Evolutionary conservation across 768 basidiomycete species (phyloP), one percentile per base, ranked within the genome.

Genomic region (Rhodotorula taiwanensis): DNA sequence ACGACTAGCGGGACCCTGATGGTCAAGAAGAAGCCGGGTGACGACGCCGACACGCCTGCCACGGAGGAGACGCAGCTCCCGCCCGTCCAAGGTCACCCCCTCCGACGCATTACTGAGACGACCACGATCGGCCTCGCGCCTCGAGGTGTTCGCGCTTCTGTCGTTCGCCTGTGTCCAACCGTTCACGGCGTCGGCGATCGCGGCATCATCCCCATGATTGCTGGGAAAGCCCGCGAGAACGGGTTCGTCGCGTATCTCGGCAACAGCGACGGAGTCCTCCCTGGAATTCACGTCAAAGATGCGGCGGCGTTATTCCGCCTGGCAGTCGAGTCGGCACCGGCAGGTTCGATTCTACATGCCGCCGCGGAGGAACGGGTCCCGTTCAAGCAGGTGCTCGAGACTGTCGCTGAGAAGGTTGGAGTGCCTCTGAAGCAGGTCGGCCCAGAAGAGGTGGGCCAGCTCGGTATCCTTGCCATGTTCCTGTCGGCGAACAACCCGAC

Each of bases 251-350:
- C 58, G 5, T 55, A 39, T 39, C n/a, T 47, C 48, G 39, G 55
- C 54, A 47, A 65, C 2, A 62, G 65, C 18, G 21, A 44, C 6
- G 59, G 60, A 34, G 18, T 31, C 30, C 73, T 73, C 73, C 58
- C 70, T 0, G 58, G 66, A 3, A 68, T 71, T 7, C 66, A 73
- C 60, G 63, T 66, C 48, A 39, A 64, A 27, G 74, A 75, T 55
- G 72, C 69, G 8, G 73, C 71, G 0, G 45, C 13, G 4, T 42
- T 72, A 4, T 74, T 64, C 53, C 58, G 69, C 33, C 59, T 72
- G 11, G 72, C 72, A 1, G 45, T 74, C 49, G 73, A 73, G 50
- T 66, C 67, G n/a, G 60, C 33, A 8, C 33, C 53, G 0, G 45
- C 51, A 7, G 69, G 64, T 0, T 20, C 43, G 25, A 49, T 34